Evolutionary conservation across 1,284 basidiomycete species (phyloP).

Genomic region (Fomes fomentarius): DNA sequence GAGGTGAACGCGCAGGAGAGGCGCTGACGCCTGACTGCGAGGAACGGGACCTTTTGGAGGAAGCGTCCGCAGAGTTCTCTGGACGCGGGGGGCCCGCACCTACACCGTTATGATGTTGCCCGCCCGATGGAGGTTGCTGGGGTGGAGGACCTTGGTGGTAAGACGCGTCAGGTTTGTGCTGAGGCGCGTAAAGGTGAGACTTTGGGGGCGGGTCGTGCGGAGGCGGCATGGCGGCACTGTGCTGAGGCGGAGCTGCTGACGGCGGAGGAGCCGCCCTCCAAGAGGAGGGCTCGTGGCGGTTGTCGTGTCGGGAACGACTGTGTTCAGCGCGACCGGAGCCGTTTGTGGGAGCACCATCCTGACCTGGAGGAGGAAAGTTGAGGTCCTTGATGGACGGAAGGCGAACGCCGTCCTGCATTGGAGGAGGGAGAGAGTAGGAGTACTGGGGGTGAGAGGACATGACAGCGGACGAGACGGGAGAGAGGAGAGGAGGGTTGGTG

Average conservation of each 20-base stretch:
- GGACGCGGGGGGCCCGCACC: slow-evolving; percentile 20
- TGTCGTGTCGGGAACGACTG: slow-evolving; percentile 28
- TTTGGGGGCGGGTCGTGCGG: slow-evolving; percentile 27
- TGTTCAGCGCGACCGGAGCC: slow-evolving; percentile 23
- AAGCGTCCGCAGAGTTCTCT: slow-evolving; percentile 27
- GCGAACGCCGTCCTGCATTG: slow-evolving; percentile 46
- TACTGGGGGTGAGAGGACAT: slow-evolving; percentile 39
- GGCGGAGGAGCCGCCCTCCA: slow-evolving; percentile 23
- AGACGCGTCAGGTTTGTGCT: slow-evolving; percentile 22
- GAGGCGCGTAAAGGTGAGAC: slow-evolving; percentile 20
- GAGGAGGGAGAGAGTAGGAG: slow-evolving; percentile 38
- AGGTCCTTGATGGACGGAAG: slow-evolving; percentile 70
- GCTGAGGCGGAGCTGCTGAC: slow-evolving; percentile 17
- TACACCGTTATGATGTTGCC: slow-evolving; percentile 19
- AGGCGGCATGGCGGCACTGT: slow-evolving; percentile 22
- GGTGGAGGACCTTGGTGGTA: slow-evolving; percentile 19
- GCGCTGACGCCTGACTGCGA: slow-evolving; percentile 35
- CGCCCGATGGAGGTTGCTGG: slow-evolving; percentile 11
- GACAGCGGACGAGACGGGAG: slow-evolving; percentile 21
- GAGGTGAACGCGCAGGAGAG: slow-evolving; percentile 39
- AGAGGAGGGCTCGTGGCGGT: slow-evolving; percentile 29
- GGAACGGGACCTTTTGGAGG: slow-evolving; percentile 32
- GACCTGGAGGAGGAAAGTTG: slow-evolving; percentile 49
- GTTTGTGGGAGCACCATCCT: slow-evolving; percentile 32
- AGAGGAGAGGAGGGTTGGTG: slow-evolving; percentile 18